These are phyloP conservation scores for Chlorophyllum brunneum DNA, from an alignment of 768 basidiomycete species.

Conservation along the genomic window DNA sequence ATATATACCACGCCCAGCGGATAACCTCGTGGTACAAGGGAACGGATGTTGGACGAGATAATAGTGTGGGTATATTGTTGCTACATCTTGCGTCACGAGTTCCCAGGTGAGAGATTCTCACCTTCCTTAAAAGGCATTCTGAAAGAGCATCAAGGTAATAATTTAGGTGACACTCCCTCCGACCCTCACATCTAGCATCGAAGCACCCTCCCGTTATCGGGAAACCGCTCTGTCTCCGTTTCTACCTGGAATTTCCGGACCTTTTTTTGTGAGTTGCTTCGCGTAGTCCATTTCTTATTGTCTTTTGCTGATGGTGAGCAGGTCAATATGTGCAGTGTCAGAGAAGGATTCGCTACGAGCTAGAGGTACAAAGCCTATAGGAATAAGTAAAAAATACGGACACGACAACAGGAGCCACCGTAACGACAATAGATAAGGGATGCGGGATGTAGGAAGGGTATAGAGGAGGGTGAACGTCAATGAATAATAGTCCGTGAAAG, in stretches of 20 bases:
- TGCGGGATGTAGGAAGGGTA: constrained; percentile 16
- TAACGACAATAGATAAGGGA: constrained; percentile 9
- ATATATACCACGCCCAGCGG: background rate
- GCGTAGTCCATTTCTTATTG: constrained; percentile 23
- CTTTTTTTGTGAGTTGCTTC: constrained; percentile 21
- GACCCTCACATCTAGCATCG: constrained; percentile 10
- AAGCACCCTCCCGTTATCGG: constrained; percentile 14
- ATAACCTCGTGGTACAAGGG: background rate
- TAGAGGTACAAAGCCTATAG: constrained; percentile 18
- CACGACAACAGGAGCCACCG: constrained; percentile 5
- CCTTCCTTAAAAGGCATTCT: constrained; percentile 5
- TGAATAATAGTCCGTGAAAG: background rate
- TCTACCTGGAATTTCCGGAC: constrained; percentile 16
- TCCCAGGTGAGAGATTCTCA: background rate
- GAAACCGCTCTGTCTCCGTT: constrained; percentile 14
- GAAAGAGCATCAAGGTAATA: constrained; percentile 1
- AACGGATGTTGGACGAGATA: background rate
- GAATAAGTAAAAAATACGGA: constrained; percentile 14
- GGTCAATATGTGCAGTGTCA: constrained; percentile 21
- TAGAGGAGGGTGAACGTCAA: constrained; percentile 14
- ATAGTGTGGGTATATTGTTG: constrained; percentile 8
- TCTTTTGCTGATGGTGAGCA: constrained; percentile 16
- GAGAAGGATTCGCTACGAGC: constrained; percentile 18
- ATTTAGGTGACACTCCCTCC: background rate
- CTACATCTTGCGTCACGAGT: background rate